A percentile compares a stretch with the other conserved stretches of the same genome.
Conservation (phyloP, 192 early-diverging fungal species). For the Mortierella hygrophila region DNA sequence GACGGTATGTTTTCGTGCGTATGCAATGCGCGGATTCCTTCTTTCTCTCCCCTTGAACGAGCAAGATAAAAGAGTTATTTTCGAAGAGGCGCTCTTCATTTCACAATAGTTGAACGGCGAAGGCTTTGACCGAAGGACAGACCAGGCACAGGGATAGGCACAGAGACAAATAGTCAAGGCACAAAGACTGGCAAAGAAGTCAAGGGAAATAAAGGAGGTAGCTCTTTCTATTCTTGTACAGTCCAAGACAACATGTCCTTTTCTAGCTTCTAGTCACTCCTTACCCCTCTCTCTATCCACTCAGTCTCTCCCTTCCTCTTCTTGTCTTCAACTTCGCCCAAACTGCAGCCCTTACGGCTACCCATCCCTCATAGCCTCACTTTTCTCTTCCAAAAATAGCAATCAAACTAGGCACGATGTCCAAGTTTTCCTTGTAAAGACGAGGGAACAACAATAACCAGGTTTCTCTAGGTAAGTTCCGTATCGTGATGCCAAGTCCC, state of each 20-base stretch:
- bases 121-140: neutral
- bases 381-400: too few species aligned
- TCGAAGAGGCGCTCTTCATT: neutral
- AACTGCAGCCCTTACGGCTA: too few species aligned
- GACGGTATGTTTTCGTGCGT: neutral
- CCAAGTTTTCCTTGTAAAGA: too few species aligned
- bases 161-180: neutral
- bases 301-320: neutral
- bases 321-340: too few species aligned
- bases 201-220: neutral
- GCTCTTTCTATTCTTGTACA: slow-evolving; percentile 5
- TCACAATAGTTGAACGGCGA: neutral
- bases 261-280: neutral
- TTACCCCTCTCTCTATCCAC: neutral
- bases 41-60: neutral
- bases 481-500: neutral
- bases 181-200: neutral
- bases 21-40: neutral
- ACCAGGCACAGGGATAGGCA: neutral
- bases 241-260: neutral
- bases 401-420: too few species aligned
- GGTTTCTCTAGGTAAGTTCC: too few species aligned
- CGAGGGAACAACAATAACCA: too few species aligned
- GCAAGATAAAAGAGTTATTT: neutral
- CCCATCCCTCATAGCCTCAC: too few species aligned